Percentiles rank a stretch among this genome's conserved stretches.
Conservation (phyloP, 2,329 filamentous ascomycete genomes). For the Rosellinia necatrix region DNA sequence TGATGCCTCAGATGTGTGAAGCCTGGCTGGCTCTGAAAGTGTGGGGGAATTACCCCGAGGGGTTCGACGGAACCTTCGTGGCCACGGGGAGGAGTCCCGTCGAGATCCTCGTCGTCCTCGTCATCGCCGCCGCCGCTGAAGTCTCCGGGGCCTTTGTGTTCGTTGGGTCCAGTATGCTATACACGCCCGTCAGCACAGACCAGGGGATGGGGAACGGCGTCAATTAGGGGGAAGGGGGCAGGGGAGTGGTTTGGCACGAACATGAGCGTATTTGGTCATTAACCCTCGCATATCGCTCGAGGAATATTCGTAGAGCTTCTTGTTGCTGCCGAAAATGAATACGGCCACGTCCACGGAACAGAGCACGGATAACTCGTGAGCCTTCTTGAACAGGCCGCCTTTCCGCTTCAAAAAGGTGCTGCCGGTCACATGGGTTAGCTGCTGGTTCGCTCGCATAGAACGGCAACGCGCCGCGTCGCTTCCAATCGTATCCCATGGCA, state of each 20-base stretch:
- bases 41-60: slow-evolving; percentile 71
- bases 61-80: slow-evolving; percentile 57
- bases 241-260: slow-evolving; percentile 53
- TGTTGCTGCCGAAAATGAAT: slow-evolving; percentile 98
- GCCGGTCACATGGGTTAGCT: slow-evolving; percentile 30
- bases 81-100: slow-evolving; percentile 72
- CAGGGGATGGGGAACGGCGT: too few species aligned
- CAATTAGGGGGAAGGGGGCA: slow-evolving; percentile 8
- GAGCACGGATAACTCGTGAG: slow-evolving; percentile 95
- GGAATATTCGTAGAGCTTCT: slow-evolving; percentile 98
- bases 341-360: slow-evolving; percentile 98
- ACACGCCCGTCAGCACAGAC: slow-evolving; percentile 22
- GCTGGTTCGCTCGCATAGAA: neutral
- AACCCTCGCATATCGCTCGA: slow-evolving; percentile 92
- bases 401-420: slow-evolving; percentile 99
- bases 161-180: slow-evolving; percentile 89
- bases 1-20: slow-evolving; percentile 83
- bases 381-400: slow-evolving; percentile 98
- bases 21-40: slow-evolving; percentile 69
- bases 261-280: slow-evolving; percentile 86
- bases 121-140: slow-evolving; percentile 89
- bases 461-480: slow-evolving; percentile 1
- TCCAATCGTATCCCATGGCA: slow-evolving; percentile 1
- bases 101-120: slow-evolving; percentile 78
- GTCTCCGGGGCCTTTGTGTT: slow-evolving; percentile 93